Percentiles rank a stretch among this genome's conserved stretches.
phyloP scores from a whole-genome alignment of 2,329 filamentous ascomycete species.

The Colletotrichum abscissum region DNA sequence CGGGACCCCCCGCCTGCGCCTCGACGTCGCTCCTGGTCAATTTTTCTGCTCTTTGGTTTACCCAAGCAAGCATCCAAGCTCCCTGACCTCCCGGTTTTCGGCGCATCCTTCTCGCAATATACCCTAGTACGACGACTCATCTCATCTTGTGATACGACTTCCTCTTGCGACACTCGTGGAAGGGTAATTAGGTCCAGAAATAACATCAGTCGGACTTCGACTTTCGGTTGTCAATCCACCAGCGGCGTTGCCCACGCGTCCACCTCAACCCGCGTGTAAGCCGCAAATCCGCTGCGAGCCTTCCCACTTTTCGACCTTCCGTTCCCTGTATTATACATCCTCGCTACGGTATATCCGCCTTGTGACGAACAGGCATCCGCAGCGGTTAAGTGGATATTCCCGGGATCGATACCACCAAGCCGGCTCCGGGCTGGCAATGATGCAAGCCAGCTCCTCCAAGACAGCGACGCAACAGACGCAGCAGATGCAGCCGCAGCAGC shows the following conservation, averaged over 20 bases:
- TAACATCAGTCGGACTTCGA: neutral
- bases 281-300: conserved; percentile 1
- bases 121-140: neutral
- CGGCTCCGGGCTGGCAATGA: conserved; percentile 31
- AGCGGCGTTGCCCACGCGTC: neutral
- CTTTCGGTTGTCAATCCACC: neutral
- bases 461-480: conserved; percentile 18
- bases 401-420: conserved; percentile 26
- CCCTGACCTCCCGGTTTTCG: neutral
- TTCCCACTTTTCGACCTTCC: conserved; percentile 5
- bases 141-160: neutral
- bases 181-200: conserved; percentile 1
- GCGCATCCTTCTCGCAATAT: neutral
- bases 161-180: neutral
- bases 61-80: neutral
- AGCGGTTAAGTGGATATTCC: conserved; percentile 3
- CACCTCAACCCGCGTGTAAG: neutral
- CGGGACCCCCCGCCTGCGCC: neutral
- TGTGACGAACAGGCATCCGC: conserved; percentile 1
- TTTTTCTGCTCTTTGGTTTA: neutral
- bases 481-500: neutral
- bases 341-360: neutral
- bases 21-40: neutral
- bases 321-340: neutral
- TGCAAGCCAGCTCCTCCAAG: conserved; percentile 33